Evolutionary conservation across 2,329 filamentous ascomycete genomes (phyloP), one percentile per base, ranked within the genome.

Genomic region (Fusarium temperatum): DNA sequence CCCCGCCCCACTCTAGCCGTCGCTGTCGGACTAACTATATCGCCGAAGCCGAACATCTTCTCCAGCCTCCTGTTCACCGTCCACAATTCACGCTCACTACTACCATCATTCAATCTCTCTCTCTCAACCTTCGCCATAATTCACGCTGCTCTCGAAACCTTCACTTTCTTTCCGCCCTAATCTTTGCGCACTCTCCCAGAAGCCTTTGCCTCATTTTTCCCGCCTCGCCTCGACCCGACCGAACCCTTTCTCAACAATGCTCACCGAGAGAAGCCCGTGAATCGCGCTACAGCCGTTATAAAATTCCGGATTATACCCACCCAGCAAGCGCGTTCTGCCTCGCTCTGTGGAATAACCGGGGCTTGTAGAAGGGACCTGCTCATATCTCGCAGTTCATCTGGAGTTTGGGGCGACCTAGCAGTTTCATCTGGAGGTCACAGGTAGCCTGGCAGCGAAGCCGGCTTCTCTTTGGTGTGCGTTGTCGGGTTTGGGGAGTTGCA

Each of bases 401-500:
- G 59, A 62, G 50, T 44, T 53, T 61, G 58, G 26, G 48, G n/a
- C 48, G 58, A 57, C 58, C 45, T 61, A 22, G 58, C 58, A 55
- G 58, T 61, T 61, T 61, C 58, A 57, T 15, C 58, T 56, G 50
- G 58, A 61, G 51, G 58, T 61, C 50, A 61, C 58, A 61, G 50
- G 58, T 61, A 35, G n/a, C 64, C 51, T 36, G 61, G 22, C 44
- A 65, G 64, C 44, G 63, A 67, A 39, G 26, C 42, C 44, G 42
- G 64, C 48, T 30, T 57, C 42, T 57, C 50, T 50, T 32, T n/a
- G 35, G 22, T 32, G 35, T 36, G 42, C 26, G 30, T 65, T 39
- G 51, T 56, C 26, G 28, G 32, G 51, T 41, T 55, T 42, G 20
- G 35, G n/a, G 14, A 13, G 12, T 1, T 14, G 3, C 3, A 55